phyloP scores from a whole-genome alignment of 192 early-diverging fungal species.

The Backusella westeae region DNA sequence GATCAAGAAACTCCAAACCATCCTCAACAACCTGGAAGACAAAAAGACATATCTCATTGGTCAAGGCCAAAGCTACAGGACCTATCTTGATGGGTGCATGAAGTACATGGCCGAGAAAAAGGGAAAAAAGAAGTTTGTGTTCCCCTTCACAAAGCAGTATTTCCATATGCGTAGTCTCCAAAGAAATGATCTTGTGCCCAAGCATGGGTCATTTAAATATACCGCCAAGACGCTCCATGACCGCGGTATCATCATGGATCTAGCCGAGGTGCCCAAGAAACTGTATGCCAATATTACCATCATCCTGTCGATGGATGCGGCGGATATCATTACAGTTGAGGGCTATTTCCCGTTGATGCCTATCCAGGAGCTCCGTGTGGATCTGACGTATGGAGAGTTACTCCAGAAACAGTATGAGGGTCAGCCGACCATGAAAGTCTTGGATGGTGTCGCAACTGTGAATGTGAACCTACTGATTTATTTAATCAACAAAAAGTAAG shows the following conservation, averaged over 20 bases:
- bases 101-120: conserved; percentile 75
- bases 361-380: conserved; percentile 67
- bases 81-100: conserved; percentile 90
- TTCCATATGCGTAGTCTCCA: conserved; percentile 89
- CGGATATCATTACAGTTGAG: conserved; percentile 89
- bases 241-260: conserved; percentile 86
- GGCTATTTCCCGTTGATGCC: conserved; percentile 73
- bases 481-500: conserved; percentile 96
- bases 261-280: conserved; percentile 80
- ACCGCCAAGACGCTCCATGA: conserved; percentile 90
- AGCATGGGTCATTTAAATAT: conserved; percentile 99
- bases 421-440: conserved; percentile 84
- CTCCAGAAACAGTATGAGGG: conserved; percentile 94
- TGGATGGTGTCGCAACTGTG: conserved; percentile 89
- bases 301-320: conserved; percentile 88
- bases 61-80: conserved; percentile 87
- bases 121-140: conserved; percentile 66
- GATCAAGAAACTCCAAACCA: conserved; percentile 70
- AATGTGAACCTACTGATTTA: conserved; percentile 96
- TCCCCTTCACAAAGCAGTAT: conserved; percentile 95
- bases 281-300: conserved; percentile 88
- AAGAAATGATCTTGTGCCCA: conserved; percentile 82
- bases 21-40: conserved; percentile 80
- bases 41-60: conserved; percentile 82
- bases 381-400: conserved; percentile 89